Conservation (phyloP, 208 protist species). For the Leishmania arabica region DNA sequence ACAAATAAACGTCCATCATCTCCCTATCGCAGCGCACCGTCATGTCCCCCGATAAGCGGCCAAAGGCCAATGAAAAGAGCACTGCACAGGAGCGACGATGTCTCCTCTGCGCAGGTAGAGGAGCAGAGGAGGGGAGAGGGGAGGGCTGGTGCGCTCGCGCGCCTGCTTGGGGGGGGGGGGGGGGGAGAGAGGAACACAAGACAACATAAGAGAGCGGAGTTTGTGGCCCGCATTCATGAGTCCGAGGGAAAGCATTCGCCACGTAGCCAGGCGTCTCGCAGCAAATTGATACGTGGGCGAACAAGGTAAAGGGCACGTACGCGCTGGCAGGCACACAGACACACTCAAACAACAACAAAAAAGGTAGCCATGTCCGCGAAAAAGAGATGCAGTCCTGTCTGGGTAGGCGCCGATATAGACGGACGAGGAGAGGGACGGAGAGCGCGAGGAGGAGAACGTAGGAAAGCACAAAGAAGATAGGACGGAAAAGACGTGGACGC, state of each 20-base stretch:
- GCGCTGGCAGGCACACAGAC: background rate
- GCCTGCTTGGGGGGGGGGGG: too few species aligned
- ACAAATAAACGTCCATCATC: background rate
- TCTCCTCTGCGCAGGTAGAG: background rate
- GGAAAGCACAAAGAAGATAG: conserved; percentile 1
- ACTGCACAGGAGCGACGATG: too few species aligned
- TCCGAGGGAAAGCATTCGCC: too few species aligned
- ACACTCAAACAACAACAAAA: background rate
- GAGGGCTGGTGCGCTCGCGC: too few species aligned
- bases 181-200: too few species aligned
- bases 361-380: background rate
- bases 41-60: background rate
- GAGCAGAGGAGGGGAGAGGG: too few species aligned
- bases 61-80: background rate
- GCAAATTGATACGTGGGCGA: too few species aligned
- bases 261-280: too few species aligned
- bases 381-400: background rate
- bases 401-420: background rate
- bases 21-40: background rate
- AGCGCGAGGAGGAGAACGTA: background rate
- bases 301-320: too few species aligned
- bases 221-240: too few species aligned
- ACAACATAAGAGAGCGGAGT: too few species aligned
- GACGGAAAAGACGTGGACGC: background rate
- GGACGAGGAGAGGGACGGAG: background rate